Evolutionary conservation across 2,329 filamentous ascomycete genomes (phyloP).

Genomic region (Penicillium sp.): DNA sequence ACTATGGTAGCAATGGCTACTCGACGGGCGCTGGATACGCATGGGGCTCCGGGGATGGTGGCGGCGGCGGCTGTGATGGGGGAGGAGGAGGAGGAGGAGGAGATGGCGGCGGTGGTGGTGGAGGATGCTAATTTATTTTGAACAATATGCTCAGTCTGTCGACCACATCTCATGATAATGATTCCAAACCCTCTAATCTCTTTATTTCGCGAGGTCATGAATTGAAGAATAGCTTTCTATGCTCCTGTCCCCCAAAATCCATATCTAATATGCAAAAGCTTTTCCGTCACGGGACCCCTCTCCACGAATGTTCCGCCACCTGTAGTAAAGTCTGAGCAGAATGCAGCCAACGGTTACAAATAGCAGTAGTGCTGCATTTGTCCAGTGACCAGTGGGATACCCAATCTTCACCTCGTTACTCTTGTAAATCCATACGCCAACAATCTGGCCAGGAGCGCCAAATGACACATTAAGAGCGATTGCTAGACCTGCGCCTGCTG

Average conservation of each 20-base stretch:
- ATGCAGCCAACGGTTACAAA: slow-evolving; percentile 60
- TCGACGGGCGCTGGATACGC: not conserved
- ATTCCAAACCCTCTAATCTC: too few relatives aligned
- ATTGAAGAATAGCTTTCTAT: not conserved
- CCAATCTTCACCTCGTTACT: slow-evolving; percentile 60
- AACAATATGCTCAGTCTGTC: not conserved
- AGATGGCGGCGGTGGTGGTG: slow-evolving; percentile 2
- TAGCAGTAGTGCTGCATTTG: slow-evolving; percentile 62
- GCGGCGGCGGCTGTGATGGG: not conserved
- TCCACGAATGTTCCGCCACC: slow-evolving; percentile 43
- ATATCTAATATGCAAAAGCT: slow-evolving; percentile 30
- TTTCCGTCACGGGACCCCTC: slow-evolving; percentile 20
- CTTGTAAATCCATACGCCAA: slow-evolving; percentile 75
- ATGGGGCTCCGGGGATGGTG: not conserved
- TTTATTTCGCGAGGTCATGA: too few relatives aligned
- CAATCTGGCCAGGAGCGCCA: slow-evolving; percentile 70
- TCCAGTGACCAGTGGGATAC: slow-evolving; percentile 72
- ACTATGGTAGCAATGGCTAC: not conserved
- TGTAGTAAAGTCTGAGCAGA: slow-evolving; percentile 60
- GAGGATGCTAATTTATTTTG: too few relatives aligned
- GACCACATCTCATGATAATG: too few relatives aligned
- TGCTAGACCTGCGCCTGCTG: slow-evolving; percentile 66
- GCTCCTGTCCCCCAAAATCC: not conserved
- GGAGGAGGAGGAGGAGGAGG: not conserved
- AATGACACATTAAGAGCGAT: slow-evolving; percentile 71